Percentiles rank a stretch among this genome's conserved stretches.
Conservation (phyloP, 192 early-diverging fungal genomes). For the Coemansia sp. region DNA sequence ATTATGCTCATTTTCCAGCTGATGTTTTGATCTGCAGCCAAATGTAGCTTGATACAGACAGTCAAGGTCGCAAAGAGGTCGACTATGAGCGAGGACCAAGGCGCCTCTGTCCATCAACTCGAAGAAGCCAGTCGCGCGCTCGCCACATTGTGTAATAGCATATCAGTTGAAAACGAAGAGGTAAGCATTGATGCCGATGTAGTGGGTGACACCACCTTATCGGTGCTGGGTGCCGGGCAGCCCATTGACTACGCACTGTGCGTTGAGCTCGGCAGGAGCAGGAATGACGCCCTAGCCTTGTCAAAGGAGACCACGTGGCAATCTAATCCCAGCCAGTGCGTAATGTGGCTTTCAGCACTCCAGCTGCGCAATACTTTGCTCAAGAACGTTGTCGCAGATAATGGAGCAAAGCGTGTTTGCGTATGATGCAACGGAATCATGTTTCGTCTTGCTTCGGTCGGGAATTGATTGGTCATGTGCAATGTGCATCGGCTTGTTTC, state of each 20-base stretch:
- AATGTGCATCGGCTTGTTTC: conserved; percentile 7
- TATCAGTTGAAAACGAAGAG: conserved; percentile 25
- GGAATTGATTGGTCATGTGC: background rate
- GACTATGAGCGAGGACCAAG: conserved; percentile 40
- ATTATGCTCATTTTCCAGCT: no score
- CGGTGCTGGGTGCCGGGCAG: no score
- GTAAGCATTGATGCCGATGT: conserved; percentile 14
- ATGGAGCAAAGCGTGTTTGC: background rate
- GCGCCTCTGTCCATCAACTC: conserved; percentile 33
- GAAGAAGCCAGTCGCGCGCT: conserved; percentile 45
- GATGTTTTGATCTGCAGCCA: background rate
- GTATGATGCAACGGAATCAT: background rate
- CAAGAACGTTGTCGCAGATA: background rate
- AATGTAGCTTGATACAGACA: conserved; percentile 21
- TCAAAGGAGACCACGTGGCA: no score
- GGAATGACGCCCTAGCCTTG: no score
- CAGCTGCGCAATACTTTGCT: no score
- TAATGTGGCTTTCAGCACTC: no score
- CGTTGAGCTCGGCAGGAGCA: no score
- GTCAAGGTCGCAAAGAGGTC: conserved; percentile 9
- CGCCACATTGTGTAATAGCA: conserved; percentile 37
- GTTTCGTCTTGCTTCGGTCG: background rate
- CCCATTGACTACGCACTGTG: no score
- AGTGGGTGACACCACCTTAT: background rate
- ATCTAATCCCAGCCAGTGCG: no score